phyloP scores from a whole-genome alignment of 2,329 filamentous ascomycete species.

The Fusarium lyarnte region DNA sequence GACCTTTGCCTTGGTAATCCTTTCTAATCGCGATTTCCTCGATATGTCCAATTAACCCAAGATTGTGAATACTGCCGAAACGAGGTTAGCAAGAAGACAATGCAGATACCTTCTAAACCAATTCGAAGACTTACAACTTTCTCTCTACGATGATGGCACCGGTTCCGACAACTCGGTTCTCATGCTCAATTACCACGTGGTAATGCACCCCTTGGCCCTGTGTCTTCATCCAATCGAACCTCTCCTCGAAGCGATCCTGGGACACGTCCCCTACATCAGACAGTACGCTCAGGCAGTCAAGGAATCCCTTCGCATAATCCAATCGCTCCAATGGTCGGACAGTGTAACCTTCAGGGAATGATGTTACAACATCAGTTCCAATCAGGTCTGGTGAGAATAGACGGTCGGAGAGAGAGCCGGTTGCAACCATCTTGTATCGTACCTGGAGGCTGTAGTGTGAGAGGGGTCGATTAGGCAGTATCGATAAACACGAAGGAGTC shows the following conservation, averaged over 20 bases:
- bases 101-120: rapidly evolving
- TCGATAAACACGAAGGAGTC: neutral
- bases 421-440: neutral
- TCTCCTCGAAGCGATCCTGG: neutral
- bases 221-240: neutral
- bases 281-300: neutral
- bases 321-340: neutral
- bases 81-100: neutral
- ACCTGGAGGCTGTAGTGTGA: neutral
- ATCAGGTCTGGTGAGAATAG: neutral
- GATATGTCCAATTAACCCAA: neutral
- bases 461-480: neutral
- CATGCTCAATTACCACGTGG: neutral
- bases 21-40: neutral
- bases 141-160: neutral
- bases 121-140: neutral
- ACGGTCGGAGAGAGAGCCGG: neutral
- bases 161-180: neutral
- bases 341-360: neutral
- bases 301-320: neutral
- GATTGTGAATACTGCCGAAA: neutral
- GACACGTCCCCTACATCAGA: neutral
- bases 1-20: neutral
- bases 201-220: neutral
- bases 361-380: neutral